A percentile compares a stretch with the other conserved stretches of the same genome.
phyloP scores from a whole-genome alignment of 2,329 filamentous ascomycete genomes.

The Nothophoma quercina region DNA sequence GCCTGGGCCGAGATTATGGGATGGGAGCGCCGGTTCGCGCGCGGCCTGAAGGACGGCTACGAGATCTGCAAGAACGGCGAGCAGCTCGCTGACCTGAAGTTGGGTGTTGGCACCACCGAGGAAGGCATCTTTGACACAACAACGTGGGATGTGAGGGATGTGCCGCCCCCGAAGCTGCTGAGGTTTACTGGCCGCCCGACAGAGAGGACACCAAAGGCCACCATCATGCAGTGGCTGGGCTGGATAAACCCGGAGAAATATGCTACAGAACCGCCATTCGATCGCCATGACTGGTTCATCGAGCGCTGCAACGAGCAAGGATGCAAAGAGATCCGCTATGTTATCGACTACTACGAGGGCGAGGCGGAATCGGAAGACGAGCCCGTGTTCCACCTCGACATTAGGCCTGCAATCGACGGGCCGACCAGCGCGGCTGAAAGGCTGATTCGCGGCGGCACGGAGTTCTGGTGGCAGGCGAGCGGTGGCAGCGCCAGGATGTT shows the following conservation, averaged over 20 bases:
- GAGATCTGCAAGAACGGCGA: slow-evolving; percentile 77
- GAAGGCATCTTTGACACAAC: slow-evolving; percentile 45
- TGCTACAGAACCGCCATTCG: slow-evolving; percentile 84
- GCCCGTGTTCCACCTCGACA: slow-evolving; percentile 95
- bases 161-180: slow-evolving; percentile 73
- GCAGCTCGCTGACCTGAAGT: slow-evolving; percentile 67
- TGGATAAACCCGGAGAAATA: slow-evolving; percentile 82
- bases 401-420: slow-evolving; percentile 85
- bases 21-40: slow-evolving; percentile 87
- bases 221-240: slow-evolving; percentile 80
- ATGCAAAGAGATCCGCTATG: slow-evolving; percentile 82
- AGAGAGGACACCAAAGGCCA: slow-evolving; percentile 90
- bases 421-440: slow-evolving; percentile 83
- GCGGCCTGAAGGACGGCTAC: slow-evolving; percentile 76
- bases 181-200: slow-evolving; percentile 89
- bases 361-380: slow-evolving; percentile 83
- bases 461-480: slow-evolving; percentile 90
- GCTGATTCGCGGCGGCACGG: slow-evolving; percentile 85
- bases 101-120: slow-evolving; percentile 36
- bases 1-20: slow-evolving; percentile 94
- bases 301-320: slow-evolving; percentile 72
- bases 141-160: slow-evolving; percentile 45
- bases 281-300: slow-evolving; percentile 97
- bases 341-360: slow-evolving; percentile 96
- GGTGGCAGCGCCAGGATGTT: slow-evolving; percentile 70